Base-by-base conservation (phyloP, 2,329 filamentous ascomycete species). In the Pseudopyrenochaeta lycopersici region DNA sequence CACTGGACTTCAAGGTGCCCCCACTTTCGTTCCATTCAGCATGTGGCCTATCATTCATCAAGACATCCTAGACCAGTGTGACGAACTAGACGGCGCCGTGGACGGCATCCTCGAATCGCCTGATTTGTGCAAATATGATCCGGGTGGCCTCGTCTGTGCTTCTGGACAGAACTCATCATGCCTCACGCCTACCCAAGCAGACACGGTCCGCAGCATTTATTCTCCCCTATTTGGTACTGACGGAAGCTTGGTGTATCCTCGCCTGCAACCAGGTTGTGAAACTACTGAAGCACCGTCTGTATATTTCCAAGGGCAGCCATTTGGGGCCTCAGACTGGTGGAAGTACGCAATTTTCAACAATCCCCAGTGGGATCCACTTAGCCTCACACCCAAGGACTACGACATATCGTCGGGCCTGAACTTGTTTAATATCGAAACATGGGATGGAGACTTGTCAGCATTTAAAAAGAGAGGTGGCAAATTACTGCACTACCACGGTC, bases 51-150 rank as follows among this genome's bases (percentile, higher is more conserved):
- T 72, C 0, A 52, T 74, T 3, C 76, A 81, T 50, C 55, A 70
- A 12, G 77, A 78, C 42, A 71, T 82, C 31, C 56, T 84, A 27
- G 70, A 73, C 9, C 81, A 84, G 62, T 85, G 82, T 62, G 82
- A 84, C 57, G 62, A 62, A 3, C 68, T 82, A 6, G 82, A 84
- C 57, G 80, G 80, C 15, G 76, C 77, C 12, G 64, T 69, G 9
- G 82, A 85, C 62, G 79, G 79, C 7, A 78, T 83, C 47, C 67
- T 83, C 27, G 79, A 81, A 58, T 77, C 80, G 57, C 75, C 80
- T 2, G 71, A 69, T 6, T 67, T 76, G n/a, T 82, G 81, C 69
- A 56, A 73, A 15, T 80, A 80, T 61, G 64, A 75, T 30, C 77
- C 79, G 12, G 70, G 76, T 33, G 67, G 67, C 3, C 67, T 80